Evolutionary conservation across 2,329 filamentous ascomycete species (phyloP), one percentile per base, ranked within the genome.

Genomic region (Aspergillus fumigatus): DNA sequence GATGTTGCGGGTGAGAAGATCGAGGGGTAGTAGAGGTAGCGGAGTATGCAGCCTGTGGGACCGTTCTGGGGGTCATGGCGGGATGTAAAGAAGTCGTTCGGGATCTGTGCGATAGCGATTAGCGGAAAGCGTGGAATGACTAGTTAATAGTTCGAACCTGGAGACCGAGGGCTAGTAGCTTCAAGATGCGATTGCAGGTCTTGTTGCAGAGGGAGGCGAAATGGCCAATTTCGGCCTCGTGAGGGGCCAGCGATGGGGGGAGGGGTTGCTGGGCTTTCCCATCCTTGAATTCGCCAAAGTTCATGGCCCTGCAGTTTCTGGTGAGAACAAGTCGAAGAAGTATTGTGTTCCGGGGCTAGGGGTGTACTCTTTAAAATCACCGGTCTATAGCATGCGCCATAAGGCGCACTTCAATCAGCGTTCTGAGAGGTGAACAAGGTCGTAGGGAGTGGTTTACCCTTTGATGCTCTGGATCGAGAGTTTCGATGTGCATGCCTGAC

Each of bases 401-500:
- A 10, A 47, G 3, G 21, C 21, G 21, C 14, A 52, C 35, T 54
- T 25, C 14, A 17, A 52, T 67, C 54, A 67, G 55, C 11, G 9
- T 51, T 9, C 54, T 56, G 59, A 60, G 50, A 43, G 53, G 32
- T 38, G 23, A 47, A 32, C 48, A 27, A 43, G 27, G 48, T 54
- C 26, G 27, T 10, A 2, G 48, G 51, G 11, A 51, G 11, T 58
- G 49, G 71, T 76, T 67, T 79, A 89, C 89, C 73, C 86, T 85
- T 73, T 97, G 92, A 55, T 86, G 85, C 64, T 86, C 85, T 2
- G 92, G 91, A 70, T 97, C 93, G 10, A 97, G 78, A 0, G 88
- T 93, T 76, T 99, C 93, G 11, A 85, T 85, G 67, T 93, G 88
- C 88, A 96, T 92, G 17, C 85, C 86, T 1, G 89, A 84, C 92